Evolutionary conservation across 2,329 filamentous ascomycete genomes (phyloP).

Genomic region (Apiospora arundinis): DNA sequence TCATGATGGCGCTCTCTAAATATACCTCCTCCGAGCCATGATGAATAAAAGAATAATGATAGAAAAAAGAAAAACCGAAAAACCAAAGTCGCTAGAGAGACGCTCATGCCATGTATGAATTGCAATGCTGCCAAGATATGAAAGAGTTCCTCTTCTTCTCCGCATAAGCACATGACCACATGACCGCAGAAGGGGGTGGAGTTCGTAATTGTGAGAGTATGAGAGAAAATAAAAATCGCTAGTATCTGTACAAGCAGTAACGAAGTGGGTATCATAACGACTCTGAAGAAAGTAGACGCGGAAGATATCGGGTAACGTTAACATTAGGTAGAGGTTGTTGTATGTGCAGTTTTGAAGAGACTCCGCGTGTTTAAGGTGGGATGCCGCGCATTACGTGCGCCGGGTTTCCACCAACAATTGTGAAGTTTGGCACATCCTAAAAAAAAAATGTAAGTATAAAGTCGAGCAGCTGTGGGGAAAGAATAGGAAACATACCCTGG

Average conservation of each 20-base stretch:
- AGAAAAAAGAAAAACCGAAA: background rate
- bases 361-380: background rate
- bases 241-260: slow-evolving; percentile 18
- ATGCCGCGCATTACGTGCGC: slow-evolving; percentile 60
- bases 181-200: background rate
- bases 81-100: background rate
- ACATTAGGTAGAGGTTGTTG: background rate
- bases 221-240: background rate
- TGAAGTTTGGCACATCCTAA: slow-evolving; percentile 69
- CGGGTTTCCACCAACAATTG: slow-evolving; percentile 74
- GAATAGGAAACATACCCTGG: slow-evolving; percentile 61
- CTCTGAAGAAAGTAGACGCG: slow-evolving; percentile 17
- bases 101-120: slow-evolving; percentile 15
- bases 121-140: slow-evolving; percentile 1
- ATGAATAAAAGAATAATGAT: background rate
- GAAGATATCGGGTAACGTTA: background rate
- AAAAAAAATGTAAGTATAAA: slow-evolving; percentile 29
- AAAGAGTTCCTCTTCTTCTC: background rate
- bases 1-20: slow-evolving; percentile 5
- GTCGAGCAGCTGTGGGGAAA: background rate
- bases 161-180: background rate
- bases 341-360: background rate
- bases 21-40: background rate
- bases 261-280: slow-evolving; percentile 21
- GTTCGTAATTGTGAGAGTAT: background rate